Percentiles rank a stretch among this genome's conserved stretches.
Conservation (phyloP, 1,284 basidiomycete genomes). For the Austropuccinia psidii region DNA sequence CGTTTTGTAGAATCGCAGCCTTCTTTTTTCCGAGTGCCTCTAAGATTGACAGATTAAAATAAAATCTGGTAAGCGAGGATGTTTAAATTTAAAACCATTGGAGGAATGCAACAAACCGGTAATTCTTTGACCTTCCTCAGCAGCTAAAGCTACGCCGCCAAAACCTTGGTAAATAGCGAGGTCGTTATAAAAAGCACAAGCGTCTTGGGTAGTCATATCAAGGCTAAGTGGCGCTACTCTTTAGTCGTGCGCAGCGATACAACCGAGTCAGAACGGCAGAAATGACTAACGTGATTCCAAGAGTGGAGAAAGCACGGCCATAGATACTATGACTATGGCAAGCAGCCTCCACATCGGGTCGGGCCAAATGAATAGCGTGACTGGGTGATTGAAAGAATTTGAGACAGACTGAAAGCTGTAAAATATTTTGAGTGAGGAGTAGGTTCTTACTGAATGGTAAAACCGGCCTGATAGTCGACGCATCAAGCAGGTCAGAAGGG, state of each 20-base stretch:
- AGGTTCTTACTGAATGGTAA: constrained; percentile 43
- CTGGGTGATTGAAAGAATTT: neutral
- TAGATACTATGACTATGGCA: constrained; percentile 59
- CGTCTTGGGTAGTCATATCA: constrained; percentile 48
- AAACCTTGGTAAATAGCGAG: constrained; percentile 48
- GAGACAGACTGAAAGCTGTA: neutral
- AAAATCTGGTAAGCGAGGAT: constrained; percentile 49
- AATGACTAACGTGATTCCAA: constrained; percentile 57
- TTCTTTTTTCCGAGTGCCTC: constrained; percentile 48
- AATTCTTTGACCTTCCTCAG: constrained; percentile 57
- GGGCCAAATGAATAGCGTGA: constrained; percentile 56
- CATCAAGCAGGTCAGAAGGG: neutral
- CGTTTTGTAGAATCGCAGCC: constrained; percentile 47
- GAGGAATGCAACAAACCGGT: constrained; percentile 6
- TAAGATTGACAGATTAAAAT: constrained; percentile 47
- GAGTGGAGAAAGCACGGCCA: constrained; percentile 59
- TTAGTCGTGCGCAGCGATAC: constrained; percentile 39
- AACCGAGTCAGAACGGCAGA: constrained; percentile 41
- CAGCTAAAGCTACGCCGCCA: constrained; percentile 58
- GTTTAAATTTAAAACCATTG: constrained; percentile 49
- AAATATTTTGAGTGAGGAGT: constrained; percentile 34
- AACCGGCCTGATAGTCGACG: constrained; percentile 26
- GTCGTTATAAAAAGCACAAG: constrained; percentile 46
- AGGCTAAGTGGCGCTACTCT: constrained; percentile 41
- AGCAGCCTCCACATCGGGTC: constrained; percentile 59